A percentile compares a stretch with the other conserved stretches of the same genome.
phyloP scores from a whole-genome alignment of 371 early-diverging fungal species.

The Rhizopus delemar region DNA sequence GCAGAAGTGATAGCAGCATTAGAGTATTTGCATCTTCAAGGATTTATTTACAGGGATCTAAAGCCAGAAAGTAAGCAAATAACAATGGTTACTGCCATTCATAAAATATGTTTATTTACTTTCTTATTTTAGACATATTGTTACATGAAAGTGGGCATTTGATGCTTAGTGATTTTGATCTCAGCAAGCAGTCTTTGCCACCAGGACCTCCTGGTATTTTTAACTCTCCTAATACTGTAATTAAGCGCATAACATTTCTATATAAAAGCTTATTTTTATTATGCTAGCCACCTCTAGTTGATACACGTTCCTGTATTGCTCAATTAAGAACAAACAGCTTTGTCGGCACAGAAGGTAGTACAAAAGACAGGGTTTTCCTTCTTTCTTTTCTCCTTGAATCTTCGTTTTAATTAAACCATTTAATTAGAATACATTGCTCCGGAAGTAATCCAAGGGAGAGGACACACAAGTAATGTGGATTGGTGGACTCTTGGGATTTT shows the following conservation, averaged over 20 bases:
- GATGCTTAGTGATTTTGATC: slow-evolving; percentile 89
- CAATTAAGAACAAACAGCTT: slow-evolving; percentile 88
- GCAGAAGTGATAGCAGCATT: slow-evolving; percentile 86
- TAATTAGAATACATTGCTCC: slow-evolving; percentile 88
- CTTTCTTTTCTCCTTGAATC: not conserved
- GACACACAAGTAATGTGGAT: slow-evolving; percentile 89
- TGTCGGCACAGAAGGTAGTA: slow-evolving; percentile 84
- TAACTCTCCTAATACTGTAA: slow-evolving; percentile 3
- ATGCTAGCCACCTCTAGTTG: slow-evolving; percentile 55
- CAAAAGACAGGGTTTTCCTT: not conserved
- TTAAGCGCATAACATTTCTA: slow-evolving; percentile 7
- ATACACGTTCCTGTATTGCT: slow-evolving; percentile 84
- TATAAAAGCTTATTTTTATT: slow-evolving; percentile 3
- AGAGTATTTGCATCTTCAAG: slow-evolving; percentile 84
- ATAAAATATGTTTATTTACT: slow-evolving; percentile 36
- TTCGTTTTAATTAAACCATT: slow-evolving; percentile 30
- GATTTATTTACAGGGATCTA: slow-evolving; percentile 88
- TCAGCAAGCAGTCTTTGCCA: slow-evolving; percentile 83
- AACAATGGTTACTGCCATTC: not conserved
- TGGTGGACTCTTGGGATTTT: slow-evolving; percentile 99
- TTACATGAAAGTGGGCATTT: slow-evolving; percentile 81
- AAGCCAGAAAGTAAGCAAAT: slow-evolving; percentile 92
- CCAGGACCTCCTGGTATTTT: slow-evolving; percentile 89
- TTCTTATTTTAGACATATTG: slow-evolving; percentile 84
- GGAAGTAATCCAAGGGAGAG: slow-evolving; percentile 82